A percentile compares a stretch with the other conserved stretches of the same genome.
phyloP scores from a whole-genome alignment of 306 rosid genomes.

The Vachellia pachyceras region DNA sequence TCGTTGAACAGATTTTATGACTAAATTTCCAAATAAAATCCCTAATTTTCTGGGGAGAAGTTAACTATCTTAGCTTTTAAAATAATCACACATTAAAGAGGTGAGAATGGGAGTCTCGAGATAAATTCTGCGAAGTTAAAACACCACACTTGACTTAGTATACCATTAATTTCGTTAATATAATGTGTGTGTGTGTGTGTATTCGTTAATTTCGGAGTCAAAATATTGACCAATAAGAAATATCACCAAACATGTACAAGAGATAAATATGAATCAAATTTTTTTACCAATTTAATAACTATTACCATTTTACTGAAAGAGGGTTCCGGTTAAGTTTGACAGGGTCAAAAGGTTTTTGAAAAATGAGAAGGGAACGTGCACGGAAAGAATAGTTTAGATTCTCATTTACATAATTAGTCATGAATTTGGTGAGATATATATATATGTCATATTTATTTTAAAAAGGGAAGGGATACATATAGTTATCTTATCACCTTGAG shows the following conservation, averaged over 20 bases:
- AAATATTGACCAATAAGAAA: neutral
- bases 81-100: neutral
- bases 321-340: neutral
- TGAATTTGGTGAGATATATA: neutral
- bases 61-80: neutral
- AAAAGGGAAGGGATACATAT: neutral
- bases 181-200: no score
- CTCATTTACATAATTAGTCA: neutral
- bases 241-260: neutral
- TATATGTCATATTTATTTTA: neutral
- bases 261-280: neutral
- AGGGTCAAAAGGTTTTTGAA: neutral
- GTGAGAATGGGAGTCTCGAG: neutral
- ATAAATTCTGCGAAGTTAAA: neutral
- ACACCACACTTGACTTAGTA: neutral
- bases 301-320: neutral
- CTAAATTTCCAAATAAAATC: neutral
- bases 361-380: neutral
- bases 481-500: neutral
- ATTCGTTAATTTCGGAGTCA: neutral
- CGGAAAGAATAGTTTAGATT: neutral
- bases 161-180: neutral
- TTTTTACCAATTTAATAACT: neutral
- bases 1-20: neutral
- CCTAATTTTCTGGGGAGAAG: neutral